A percentile compares a stretch with the other conserved stretches of the same genome.
Conservation (phyloP, 441 rosid species). For the Flueggea neowawraea region DNA sequence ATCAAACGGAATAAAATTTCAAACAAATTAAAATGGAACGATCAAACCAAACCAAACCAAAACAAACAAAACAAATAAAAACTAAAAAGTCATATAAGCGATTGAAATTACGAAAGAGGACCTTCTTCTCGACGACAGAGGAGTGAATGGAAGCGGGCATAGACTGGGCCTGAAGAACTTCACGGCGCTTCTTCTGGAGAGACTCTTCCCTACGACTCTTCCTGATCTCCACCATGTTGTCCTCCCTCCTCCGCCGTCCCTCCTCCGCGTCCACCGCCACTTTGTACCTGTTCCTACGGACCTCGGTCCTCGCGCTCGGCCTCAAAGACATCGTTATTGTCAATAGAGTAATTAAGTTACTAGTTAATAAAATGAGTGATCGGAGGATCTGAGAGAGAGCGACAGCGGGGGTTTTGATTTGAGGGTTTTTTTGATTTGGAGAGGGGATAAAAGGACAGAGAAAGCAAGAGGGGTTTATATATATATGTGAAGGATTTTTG, state of each 20-base stretch:
- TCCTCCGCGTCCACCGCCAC: constrained; percentile 94
- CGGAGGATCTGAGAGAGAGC: background rate
- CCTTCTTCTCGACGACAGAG: constrained; percentile 64
- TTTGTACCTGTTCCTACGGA: constrained; percentile 76
- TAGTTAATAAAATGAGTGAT: background rate
- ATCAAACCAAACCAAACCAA: too few relatives aligned
- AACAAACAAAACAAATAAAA: too few relatives aligned
- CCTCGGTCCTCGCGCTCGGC: constrained; percentile 77
- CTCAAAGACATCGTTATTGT: constrained; percentile 64
- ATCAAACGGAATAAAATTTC: background rate
- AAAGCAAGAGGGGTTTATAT: too few relatives aligned
- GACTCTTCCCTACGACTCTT: constrained; percentile 87
- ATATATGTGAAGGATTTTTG: too few relatives aligned
- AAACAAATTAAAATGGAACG: too few relatives aligned
- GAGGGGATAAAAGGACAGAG: too few relatives aligned
- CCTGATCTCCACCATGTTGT: constrained; percentile 94
- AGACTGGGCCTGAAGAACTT: constrained; percentile 63
- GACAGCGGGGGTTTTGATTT: background rate
- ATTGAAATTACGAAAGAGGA: constrained; percentile 1
- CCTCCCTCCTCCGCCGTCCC: constrained; percentile 88
- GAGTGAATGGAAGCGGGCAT: constrained; percentile 38
- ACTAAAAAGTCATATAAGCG: too few relatives aligned
- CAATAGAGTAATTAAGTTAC: background rate
- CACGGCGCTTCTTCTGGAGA: constrained; percentile 84
- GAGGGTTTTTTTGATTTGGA: too few relatives aligned